Base-by-base conservation (phyloP, 2,329 filamentous ascomycete species). In the Rhinocladiella similis region DNA sequence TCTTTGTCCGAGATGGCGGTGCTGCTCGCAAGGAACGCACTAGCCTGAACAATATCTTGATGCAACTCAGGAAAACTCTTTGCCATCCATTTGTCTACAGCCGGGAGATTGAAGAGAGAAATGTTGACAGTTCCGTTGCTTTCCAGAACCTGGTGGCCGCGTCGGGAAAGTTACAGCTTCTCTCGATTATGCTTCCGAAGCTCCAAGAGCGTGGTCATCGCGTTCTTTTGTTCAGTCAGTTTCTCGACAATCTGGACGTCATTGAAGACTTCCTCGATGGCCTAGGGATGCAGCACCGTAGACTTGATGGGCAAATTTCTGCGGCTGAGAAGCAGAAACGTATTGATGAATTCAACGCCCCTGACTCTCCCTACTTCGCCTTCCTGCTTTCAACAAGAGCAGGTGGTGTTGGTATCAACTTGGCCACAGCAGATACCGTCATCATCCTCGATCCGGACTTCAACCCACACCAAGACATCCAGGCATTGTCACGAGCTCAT, bases 21-120 rank as follows among this genome's bases (percentile, higher is more conserved):
- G 75, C 72, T 46, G 69, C 69, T 10, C 63, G 91, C 48, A 89
- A 86, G 65, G 92, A 97, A 57, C 83, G 88, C 5, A 86, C 89
- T 41, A 93, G 86, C 61, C 75, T 97, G 55, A 96, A 88, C 80
- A 99, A 99, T 66, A 96, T 99, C 38, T 74, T 99, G 42, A 91
- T 97, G 83, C 94, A 99, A 71, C 80, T 99, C 16, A 85, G 94
- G 16, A 97, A 97, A 70, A 96, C 91, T 63, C 79, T 99, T 1
- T 97, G 93, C 63, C 95, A 99, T 72, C 94, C 95, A 0, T 99
- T 97, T 69, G 86, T 97, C 48, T 99, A 97, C 77, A 97, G 86
- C 67, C 80, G 84, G 39, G 87, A 89, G 19, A 94, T 99, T 56
- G 95, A 99, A 73, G 94, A 99, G 71, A 84, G 85, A 47, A 77